Evolutionary conservation across 1,139 yeast genomes (phyloP).

Genomic region (Blastobotrys malaysiensis): DNA sequence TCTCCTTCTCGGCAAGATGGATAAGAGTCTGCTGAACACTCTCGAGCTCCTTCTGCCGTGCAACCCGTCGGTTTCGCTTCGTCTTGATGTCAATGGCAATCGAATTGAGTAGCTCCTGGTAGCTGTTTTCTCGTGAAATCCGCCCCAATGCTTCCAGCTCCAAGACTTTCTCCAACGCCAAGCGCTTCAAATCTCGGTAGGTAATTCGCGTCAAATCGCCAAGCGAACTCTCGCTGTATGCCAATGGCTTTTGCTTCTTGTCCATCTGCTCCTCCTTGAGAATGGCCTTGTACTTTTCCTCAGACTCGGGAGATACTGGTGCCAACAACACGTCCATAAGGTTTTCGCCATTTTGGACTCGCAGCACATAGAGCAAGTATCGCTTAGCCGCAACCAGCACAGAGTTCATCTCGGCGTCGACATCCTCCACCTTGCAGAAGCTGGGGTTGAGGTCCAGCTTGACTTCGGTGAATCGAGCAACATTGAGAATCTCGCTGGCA

Average conservation of each 20-base stretch:
- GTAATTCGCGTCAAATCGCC: constrained; percentile 52
- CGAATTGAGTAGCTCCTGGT: constrained; percentile 74
- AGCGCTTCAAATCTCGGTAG: constrained; percentile 72
- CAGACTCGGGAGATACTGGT: constrained; percentile 65
- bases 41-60: constrained; percentile 56
- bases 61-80: constrained; percentile 62
- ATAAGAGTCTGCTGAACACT: constrained; percentile 55
- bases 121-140: constrained; percentile 62
- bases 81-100: constrained; percentile 81
- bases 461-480: constrained; percentile 37
- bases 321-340: constrained; percentile 69
- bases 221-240: constrained; percentile 31
- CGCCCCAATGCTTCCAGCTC: constrained; percentile 69
- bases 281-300: constrained; percentile 52
- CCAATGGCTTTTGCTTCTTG: constrained; percentile 17
- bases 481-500: constrained; percentile 39
- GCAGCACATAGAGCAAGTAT: constrained; percentile 69
- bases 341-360: constrained; percentile 71
- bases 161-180: constrained; percentile 68
- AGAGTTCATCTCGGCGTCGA: constrained; percentile 39
- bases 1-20: constrained; percentile 58
- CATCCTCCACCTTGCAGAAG: constrained; percentile 36
- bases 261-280: constrained; percentile 42
- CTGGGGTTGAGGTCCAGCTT: constrained; percentile 40
- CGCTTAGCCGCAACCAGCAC: constrained; percentile 77